Percentiles rank a stretch among this genome's conserved stretches.
Evolutionary conservation across 148 eudicot genomes (phyloP).

Genomic region (Chenopodium berlandieri): DNA sequence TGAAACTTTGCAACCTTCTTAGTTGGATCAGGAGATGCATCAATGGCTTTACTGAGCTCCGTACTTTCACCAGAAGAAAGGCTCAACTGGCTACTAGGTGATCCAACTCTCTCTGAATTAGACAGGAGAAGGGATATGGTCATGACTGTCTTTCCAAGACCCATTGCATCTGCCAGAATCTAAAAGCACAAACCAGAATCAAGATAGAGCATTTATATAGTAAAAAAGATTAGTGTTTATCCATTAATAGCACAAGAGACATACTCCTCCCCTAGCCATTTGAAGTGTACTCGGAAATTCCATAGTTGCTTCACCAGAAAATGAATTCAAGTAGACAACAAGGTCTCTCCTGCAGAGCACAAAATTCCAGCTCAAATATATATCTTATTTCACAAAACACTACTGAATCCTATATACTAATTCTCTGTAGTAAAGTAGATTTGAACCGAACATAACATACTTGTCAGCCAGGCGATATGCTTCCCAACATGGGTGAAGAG

Average conservation of each 20-base stretch:
- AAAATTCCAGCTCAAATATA: constrained; percentile 11
- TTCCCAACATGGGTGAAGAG: constrained; percentile 98
- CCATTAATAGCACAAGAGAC: constrained; percentile 25
- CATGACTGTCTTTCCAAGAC: constrained; percentile 99
- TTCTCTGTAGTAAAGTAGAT: neutral
- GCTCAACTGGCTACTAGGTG: constrained; percentile 38
- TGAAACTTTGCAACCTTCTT: constrained; percentile 54
- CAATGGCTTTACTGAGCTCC: constrained; percentile 35
- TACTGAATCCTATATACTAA: neutral
- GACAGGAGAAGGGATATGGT: constrained; percentile 88
- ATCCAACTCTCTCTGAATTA: constrained; percentile 68
- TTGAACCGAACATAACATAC: constrained; percentile 41
- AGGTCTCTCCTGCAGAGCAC: constrained; percentile 67
- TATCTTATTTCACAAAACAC: neutral
- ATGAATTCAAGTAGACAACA: constrained; percentile 78
- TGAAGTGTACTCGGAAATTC: constrained; percentile 97
- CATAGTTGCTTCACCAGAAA: constrained; percentile 89
- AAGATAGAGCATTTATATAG: constrained; percentile 13
- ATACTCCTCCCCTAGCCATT: constrained; percentile 98
- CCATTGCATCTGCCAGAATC: constrained; percentile 99
- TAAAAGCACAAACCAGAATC: constrained; percentile 36
- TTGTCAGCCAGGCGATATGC: constrained; percentile 85
- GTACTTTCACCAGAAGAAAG: constrained; percentile 38
- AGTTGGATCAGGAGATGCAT: constrained; percentile 46
- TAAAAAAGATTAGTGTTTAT: neutral